Evolutionary conservation across 164 flowering plant species (phyloP).

Genomic region (Chloranthus sessilifolius): DNA sequence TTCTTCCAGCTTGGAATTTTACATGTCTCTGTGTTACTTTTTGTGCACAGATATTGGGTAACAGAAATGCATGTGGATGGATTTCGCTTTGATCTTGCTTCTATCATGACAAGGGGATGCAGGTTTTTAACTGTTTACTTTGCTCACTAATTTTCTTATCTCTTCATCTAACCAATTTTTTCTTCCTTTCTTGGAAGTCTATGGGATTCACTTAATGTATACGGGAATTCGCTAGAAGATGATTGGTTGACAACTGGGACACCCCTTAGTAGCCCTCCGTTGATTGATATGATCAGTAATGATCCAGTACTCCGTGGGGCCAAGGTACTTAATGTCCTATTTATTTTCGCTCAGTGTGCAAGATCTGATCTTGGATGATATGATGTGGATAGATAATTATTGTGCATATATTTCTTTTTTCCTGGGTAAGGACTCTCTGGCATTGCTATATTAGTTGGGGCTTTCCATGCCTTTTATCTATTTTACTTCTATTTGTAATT

Average conservation of each 20-base stretch:
- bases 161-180: constrained; percentile 5
- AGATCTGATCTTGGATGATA: background rate
- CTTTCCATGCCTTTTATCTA: background rate
- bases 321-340: constrained; percentile 43
- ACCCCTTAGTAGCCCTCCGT: constrained; percentile 78
- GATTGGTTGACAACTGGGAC: constrained; percentile 74
- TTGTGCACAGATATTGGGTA: constrained; percentile 98
- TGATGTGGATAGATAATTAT: background rate
- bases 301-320: constrained; percentile 87
- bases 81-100: constrained; percentile 98
- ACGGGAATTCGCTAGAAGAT: constrained; percentile 56
- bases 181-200: constrained; percentile 29
- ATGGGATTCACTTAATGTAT: constrained; percentile 88
- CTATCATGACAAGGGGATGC: constrained; percentile 89
- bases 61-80: constrained; percentile 97
- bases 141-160: constrained; percentile 5
- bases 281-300: constrained; percentile 89
- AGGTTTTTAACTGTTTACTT: constrained; percentile 39
- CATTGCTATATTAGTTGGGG: background rate
- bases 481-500: too few species aligned
- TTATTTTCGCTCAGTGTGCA: constrained; percentile 4
- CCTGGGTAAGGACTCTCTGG: background rate
- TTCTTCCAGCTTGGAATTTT: too few species aligned
- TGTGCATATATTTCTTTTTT: background rate
- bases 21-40: too few species aligned